Base-by-base conservation (phyloP, 257 asterid genomes). In the Penstemon eatonii region DNA sequence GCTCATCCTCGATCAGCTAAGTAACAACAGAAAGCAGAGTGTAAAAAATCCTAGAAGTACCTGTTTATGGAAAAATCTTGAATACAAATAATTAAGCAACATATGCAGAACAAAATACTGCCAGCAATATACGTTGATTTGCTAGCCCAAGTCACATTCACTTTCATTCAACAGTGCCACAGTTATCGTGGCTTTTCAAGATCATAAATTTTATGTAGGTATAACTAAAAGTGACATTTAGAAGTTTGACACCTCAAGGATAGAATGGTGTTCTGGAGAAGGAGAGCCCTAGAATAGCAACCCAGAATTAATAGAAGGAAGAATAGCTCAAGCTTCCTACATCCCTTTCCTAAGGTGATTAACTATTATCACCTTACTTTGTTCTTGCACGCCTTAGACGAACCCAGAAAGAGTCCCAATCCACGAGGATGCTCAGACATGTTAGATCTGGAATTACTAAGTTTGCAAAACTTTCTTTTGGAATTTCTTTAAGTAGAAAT, bases 1-100 rank as follows among this genome's bases (percentile, higher is more conserved):
- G 86, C 56, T 88, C 96, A 76, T 88, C 95, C 78, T 80, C 87
- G 9, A 74, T 72, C 79, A 80, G 85, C 98, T 93, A 73, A 13
- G 70, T 44, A 69, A 70, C 72, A 73, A 50, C 33, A 9, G 25
- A 55, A 58, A 60, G 69, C 41, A 71, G 65, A 66, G 36, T 56
- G 49, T 47, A 65, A 68, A 25, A 11, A 33, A 53, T 38, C 13
- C 51, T 55, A 63, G 25, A 56, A 63, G 65, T 52, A 71, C 71
- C 56, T 68, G 11, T 70, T 70, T 63, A 15, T 60, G 55, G 65
- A 37, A 53, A 36, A 68, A 47, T 41, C 60, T 45, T 60, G 63
- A 56, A 62, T 44, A 11, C 54, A 44, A 19, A 62, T 11, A 46
- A 62, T 8, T 3, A 44, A 44, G 12, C 3, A 25, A 49, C 54